Evolutionary conservation across 2,329 filamentous ascomycete genomes (phyloP).

Genomic region (Sphaceloma murrayae): DNA sequence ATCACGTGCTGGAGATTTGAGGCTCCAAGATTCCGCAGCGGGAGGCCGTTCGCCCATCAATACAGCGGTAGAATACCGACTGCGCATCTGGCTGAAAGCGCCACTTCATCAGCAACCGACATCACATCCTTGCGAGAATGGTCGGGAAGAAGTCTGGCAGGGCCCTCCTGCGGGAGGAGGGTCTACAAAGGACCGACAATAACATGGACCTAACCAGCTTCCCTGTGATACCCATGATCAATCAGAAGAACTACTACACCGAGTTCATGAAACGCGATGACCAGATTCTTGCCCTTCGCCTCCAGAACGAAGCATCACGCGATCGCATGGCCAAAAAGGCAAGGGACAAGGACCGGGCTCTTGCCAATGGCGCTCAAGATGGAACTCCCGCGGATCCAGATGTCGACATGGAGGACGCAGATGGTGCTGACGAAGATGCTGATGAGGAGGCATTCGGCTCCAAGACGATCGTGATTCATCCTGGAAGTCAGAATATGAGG

Average conservation of each 20-base stretch:
- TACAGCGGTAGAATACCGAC: too few species aligned
- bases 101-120: background rate
- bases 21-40: too few species aligned
- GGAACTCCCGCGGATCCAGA: slow-evolving; percentile 49
- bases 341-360: slow-evolving; percentile 75
- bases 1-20: too few species aligned
- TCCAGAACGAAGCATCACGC: slow-evolving; percentile 77
- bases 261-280: slow-evolving; percentile 98
- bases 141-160: slow-evolving; percentile 58
- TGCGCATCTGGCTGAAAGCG: too few species aligned
- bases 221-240: slow-evolving; percentile 88
- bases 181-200: slow-evolving; percentile 91
- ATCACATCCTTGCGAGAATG: slow-evolving; percentile 37
- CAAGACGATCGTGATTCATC: slow-evolving; percentile 89
- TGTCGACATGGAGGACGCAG: slow-evolving; percentile 49
- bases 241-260: slow-evolving; percentile 99
- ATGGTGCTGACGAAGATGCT: slow-evolving; percentile 41
- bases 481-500: slow-evolving; percentile 88
- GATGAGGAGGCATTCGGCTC: slow-evolving; percentile 59
- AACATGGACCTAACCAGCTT: slow-evolving; percentile 92
- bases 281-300: slow-evolving; percentile 78
- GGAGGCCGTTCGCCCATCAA: too few species aligned
- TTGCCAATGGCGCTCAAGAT: slow-evolving; percentile 63
- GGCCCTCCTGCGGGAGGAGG: slow-evolving; percentile 52
- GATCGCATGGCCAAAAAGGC: slow-evolving; percentile 77